A percentile compares a stretch with the other conserved stretches of the same genome.
Conservation (phyloP, 345 rosid species). For the Populus nigra region DNA sequence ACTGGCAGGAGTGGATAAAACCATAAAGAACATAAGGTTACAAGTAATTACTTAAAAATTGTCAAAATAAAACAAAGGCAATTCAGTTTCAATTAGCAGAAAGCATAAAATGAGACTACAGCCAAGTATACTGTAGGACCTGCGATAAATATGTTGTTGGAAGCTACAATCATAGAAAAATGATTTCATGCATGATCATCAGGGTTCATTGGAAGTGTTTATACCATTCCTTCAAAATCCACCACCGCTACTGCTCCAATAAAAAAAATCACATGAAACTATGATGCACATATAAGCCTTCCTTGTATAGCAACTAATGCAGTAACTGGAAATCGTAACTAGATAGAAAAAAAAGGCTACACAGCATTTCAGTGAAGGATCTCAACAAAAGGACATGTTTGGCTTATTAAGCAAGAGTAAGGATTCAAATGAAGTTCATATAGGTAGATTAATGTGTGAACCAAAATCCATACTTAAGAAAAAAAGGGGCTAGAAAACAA, state of each 20-base stretch:
- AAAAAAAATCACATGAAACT: neutral
- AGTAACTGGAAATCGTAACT: neutral
- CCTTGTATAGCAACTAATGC: neutral
- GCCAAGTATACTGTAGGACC: neutral
- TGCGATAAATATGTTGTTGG: neutral
- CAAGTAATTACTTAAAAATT: neutral
- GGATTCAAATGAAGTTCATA: neutral
- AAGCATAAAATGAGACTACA: neutral
- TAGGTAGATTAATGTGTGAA: neutral
- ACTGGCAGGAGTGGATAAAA: neutral
- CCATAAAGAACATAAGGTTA: neutral
- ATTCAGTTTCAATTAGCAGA: neutral
- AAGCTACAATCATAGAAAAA: neutral
- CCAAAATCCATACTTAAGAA: neutral
- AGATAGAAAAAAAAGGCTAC: neutral
- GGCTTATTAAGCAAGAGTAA: neutral
- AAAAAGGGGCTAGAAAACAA: neutral
- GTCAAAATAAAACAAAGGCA: neutral
- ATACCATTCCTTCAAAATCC: neutral
- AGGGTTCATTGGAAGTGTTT: neutral
- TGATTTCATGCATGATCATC: neutral
- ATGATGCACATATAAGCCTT: neutral
- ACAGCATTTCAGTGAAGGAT: neutral
- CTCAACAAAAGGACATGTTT: neutral
- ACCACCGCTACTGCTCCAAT: neutral